phyloP scores from a whole-genome alignment of 805 yeast genomes.

The Blastobotrys mokoenaii region DNA sequence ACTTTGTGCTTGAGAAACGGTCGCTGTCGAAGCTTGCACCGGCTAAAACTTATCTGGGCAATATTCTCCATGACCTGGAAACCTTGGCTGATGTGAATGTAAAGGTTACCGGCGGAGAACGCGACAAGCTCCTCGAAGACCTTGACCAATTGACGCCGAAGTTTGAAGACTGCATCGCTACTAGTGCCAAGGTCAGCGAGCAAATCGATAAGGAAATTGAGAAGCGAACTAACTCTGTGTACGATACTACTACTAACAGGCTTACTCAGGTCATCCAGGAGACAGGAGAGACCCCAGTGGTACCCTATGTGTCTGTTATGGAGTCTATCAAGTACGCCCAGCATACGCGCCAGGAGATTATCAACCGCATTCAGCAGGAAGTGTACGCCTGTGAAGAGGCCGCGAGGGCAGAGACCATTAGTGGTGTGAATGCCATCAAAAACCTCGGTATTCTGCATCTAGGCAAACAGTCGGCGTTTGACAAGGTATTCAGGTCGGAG shows the following conservation, averaged over 20 bases:
- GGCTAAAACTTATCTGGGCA: constrained; percentile 76
- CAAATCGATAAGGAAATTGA: constrained; percentile 59
- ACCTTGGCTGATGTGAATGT: constrained; percentile 56
- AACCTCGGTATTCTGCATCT: constrained; percentile 53
- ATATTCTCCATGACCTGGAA: constrained; percentile 58
- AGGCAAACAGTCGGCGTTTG: constrained; percentile 47
- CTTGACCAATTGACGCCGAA: constrained; percentile 55
- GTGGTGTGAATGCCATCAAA: constrained; percentile 55
- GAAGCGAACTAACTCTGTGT: constrained; percentile 44
- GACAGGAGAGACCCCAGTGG: constrained; percentile 40
- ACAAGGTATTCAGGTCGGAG: constrained; percentile 43
- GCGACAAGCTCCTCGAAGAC: constrained; percentile 38
- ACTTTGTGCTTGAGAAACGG: constrained; percentile 82
- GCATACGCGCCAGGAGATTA: constrained; percentile 59
- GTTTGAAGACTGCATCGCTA: constrained; percentile 44
- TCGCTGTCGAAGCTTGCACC: constrained; percentile 84
- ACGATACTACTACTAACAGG: constrained; percentile 48
- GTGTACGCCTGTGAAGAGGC: constrained; percentile 57
- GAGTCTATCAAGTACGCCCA: constrained; percentile 60
- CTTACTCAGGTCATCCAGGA: constrained; percentile 36
- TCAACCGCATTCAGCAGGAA: constrained; percentile 53
- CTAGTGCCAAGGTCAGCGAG: constrained; percentile 49
- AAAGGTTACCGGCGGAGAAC: constrained; percentile 42
- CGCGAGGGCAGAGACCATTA: constrained; percentile 55
- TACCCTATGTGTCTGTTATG: constrained; percentile 55